Evolutionary conservation across 805 yeast species (phyloP), one percentile per base, ranked within the genome.

Genomic region (Priceomyces haplophilus): DNA sequence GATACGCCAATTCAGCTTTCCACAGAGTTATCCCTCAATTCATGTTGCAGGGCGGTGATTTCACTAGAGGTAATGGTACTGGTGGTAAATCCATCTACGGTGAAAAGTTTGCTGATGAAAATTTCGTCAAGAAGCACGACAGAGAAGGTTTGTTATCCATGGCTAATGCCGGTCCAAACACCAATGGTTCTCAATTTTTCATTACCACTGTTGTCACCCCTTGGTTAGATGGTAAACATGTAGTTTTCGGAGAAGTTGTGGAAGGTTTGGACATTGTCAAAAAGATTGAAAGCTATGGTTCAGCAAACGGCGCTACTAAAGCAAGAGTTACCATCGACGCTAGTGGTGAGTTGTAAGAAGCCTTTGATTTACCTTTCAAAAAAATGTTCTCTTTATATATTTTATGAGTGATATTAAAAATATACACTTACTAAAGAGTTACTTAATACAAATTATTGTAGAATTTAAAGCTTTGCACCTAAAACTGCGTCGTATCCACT

Each of bases 11-110:
- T 59, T 86, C 95, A 38, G 75, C 82, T 53, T 90, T 91, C 93
- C 97, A 90, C 88, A 85, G 97, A 76, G 95, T 90, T 53, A 89
- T 89, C 61, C 97, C 97, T 53, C 82, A 85, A 68, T 90, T 90
- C 78, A 90, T 90, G 98, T 76, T 91, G 65, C 98, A 90, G 78
- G 97, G 78, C 59, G 76, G 76, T 55, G 76, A 71, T 53, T 69
- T 69, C 62, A 65, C 72, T 50, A 60, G 65, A 71, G 84, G 87
- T 68, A 83, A 86, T 67, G 97, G 98, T 55, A 82, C 85, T 56
- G 98, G 98, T 65, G 98, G 98, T 65, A 82, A 82, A 68, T 83
- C 89, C 37, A 85, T 85, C 67, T 85, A 85, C 67, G 93, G 91
- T 56, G 72, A 71, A 53, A 80, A 78, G 51, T 79, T 80, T 54